Evolutionary conservation across 2,329 filamentous ascomycete species (phyloP).

Genomic region (Xylariaceae sp.): DNA sequence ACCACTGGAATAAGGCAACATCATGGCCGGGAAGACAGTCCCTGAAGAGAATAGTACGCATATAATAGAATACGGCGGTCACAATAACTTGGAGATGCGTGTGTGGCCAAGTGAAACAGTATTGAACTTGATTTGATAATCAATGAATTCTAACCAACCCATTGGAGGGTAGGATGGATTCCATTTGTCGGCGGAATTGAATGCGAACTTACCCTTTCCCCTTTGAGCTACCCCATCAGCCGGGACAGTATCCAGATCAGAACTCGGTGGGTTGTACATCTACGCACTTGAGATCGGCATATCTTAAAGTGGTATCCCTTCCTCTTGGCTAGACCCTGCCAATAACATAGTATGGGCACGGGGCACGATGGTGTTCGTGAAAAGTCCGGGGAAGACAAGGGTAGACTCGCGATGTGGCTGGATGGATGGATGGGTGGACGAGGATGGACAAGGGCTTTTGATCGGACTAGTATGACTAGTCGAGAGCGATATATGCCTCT

Average conservation of each 20-base stretch:
- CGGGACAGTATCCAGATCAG: constrained; percentile 5
- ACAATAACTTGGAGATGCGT: constrained; percentile 3
- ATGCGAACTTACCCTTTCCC: constrained; percentile 19
- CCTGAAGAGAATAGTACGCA: neutral
- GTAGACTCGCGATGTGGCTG: constrained; percentile 19
- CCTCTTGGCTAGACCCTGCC: constrained; percentile 20
- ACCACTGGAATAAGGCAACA: constrained; percentile 13
- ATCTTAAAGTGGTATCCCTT: constrained; percentile 29
- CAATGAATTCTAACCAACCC: constrained; percentile 6
- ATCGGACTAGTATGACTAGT: neutral
- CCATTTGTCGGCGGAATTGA: constrained; percentile 25
- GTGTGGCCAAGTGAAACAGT: constrained; percentile 8
- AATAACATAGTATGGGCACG: constrained; percentile 17
- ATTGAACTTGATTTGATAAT: constrained; percentile 11
- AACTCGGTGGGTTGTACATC: neutral
- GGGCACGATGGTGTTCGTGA: constrained; percentile 22
- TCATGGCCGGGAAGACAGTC: constrained; percentile 17
- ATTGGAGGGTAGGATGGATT: constrained; percentile 19
- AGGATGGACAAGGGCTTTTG: neutral
- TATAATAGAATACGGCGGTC: constrained; percentile 9
- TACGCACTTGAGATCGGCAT: constrained; percentile 24
- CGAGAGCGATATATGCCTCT: too few relatives aligned
- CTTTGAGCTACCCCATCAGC: constrained; percentile 17
- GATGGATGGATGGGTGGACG: neutral
- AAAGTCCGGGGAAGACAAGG: constrained; percentile 38